phyloP scores from a whole-genome alignment of 1,139 yeast genomes.

The Debaryomycetaceae sp. region DNA sequence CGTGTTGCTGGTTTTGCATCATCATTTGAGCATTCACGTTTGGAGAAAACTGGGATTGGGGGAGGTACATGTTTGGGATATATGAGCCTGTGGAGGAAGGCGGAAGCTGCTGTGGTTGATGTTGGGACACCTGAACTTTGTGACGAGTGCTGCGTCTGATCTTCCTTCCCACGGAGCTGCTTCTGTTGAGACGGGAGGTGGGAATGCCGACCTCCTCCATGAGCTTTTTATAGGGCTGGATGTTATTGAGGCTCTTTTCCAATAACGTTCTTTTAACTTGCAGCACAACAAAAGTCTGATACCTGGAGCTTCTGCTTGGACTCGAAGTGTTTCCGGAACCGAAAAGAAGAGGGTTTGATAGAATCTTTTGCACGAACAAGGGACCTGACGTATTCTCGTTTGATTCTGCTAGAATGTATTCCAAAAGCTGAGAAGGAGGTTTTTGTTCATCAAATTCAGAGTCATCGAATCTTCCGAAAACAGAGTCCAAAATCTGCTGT shows the following conservation, averaged over 20 bases:
- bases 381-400: constrained; percentile 66
- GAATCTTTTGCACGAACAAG: constrained; percentile 74
- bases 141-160: constrained; percentile 17
- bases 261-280: constrained; percentile 61
- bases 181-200: constrained; percentile 31
- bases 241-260: constrained; percentile 51
- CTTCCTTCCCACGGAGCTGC: constrained; percentile 21
- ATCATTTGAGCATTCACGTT: background rate
- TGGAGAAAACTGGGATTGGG: constrained; percentile 4
- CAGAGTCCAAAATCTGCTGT: constrained; percentile 55
- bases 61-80: background rate
- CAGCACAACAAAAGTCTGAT: constrained; percentile 54
- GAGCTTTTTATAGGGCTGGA: constrained; percentile 78
- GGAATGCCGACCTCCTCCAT: constrained; percentile 89
- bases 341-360: constrained; percentile 60
- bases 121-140: constrained; percentile 2
- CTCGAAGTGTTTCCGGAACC: constrained; percentile 29
- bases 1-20: constrained; percentile 11
- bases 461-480: constrained; percentile 54
- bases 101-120: constrained; percentile 7
- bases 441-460: constrained; percentile 18
- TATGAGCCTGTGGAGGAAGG: constrained; percentile 2
- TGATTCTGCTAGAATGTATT: constrained; percentile 52
- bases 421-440: constrained; percentile 29
- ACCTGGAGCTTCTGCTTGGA: constrained; percentile 27